Evolutionary conservation across 2,329 filamentous ascomycete genomes (phyloP).

Genomic region (Pseudopithomyces chartarum): DNA sequence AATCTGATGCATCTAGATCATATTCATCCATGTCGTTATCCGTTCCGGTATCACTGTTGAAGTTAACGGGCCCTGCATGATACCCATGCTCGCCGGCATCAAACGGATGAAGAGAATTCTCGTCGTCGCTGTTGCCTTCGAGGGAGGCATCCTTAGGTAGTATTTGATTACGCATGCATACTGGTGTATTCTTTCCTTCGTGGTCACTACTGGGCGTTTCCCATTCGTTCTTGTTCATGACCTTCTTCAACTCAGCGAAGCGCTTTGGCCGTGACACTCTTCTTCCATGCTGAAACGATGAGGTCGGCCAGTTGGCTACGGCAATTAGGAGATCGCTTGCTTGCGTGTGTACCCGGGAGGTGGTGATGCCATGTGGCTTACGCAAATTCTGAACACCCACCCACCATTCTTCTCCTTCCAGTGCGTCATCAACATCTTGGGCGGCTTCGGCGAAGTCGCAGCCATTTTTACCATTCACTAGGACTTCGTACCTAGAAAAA

Average conservation of each 20-base stretch:
- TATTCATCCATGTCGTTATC: constrained; percentile 42
- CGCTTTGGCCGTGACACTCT: constrained; percentile 51
- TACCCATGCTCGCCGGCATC: constrained; percentile 26
- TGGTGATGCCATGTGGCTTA: constrained; percentile 39
- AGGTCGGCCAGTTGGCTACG: constrained; percentile 56
- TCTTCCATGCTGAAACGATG: constrained; percentile 58
- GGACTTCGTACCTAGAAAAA: constrained; percentile 58
- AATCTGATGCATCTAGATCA: constrained; percentile 36
- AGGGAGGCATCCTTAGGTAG: constrained; percentile 67
- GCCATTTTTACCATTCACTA: constrained; percentile 70
- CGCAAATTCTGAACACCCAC: constrained; percentile 66
- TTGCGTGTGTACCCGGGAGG: constrained; percentile 52
- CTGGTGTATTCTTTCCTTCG: constrained; percentile 63
- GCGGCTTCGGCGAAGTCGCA: constrained; percentile 60
- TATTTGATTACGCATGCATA: constrained; percentile 78
- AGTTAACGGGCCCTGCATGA: constrained; percentile 35
- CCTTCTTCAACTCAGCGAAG: constrained; percentile 64
- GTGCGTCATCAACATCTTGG: constrained; percentile 65
- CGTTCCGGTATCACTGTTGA: constrained; percentile 37
- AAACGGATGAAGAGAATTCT: constrained; percentile 20
- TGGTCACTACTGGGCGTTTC: constrained; percentile 55
- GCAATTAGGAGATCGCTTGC: constrained; percentile 51
- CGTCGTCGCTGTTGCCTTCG: constrained; percentile 39
- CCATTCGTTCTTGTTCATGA: constrained; percentile 65
- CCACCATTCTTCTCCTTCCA: constrained; percentile 83